Evolutionary conservation across 371 early-diverging fungal genomes (phyloP).

Genomic region (Mortierella polycephala): DNA sequence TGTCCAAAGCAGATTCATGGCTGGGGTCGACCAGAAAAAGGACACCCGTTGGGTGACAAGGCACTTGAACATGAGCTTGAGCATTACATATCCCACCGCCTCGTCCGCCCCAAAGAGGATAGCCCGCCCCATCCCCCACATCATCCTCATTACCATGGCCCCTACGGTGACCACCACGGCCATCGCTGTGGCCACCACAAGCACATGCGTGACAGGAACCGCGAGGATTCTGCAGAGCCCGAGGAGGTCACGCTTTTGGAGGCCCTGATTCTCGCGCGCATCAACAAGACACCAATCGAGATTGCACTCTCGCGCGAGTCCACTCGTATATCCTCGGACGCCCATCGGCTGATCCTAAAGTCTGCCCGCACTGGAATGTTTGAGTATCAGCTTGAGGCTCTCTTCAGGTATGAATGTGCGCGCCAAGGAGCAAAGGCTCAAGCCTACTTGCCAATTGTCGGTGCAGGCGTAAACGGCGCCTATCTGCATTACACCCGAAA

Average conservation of each 20-base stretch:
- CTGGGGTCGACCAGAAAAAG: constrained; percentile 42
- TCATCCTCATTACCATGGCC: constrained; percentile 17
- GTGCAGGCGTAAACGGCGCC: constrained; percentile 64
- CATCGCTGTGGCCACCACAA: constrained; percentile 21
- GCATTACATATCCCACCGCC: constrained; percentile 44
- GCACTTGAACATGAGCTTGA: constrained; percentile 36
- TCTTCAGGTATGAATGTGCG: constrained; percentile 66
- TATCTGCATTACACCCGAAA: constrained; percentile 69
- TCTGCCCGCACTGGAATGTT: constrained; percentile 59
- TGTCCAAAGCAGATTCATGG: constrained; percentile 55
- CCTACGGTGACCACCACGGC: constrained; percentile 42
- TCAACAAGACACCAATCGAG: constrained; percentile 66
- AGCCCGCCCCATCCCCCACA: not conserved
- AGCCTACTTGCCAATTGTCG: constrained; percentile 72
- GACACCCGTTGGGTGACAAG: constrained; percentile 21
- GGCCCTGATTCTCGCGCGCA: constrained; percentile 61
- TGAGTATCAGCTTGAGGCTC: constrained; percentile 66
- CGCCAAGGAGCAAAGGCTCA: constrained; percentile 59
- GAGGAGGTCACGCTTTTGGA: constrained; percentile 29
- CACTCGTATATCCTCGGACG: constrained; percentile 59
- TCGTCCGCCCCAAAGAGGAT: constrained; percentile 11
- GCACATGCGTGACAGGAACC: constrained; percentile 14
- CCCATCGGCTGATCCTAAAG: constrained; percentile 62
- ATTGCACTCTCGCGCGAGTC: constrained; percentile 57
- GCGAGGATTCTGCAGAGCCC: constrained; percentile 20